These are phyloP conservation scores for Teunomyces tritomae DNA, from an alignment of 805 yeast genomes.

Conservation along the genomic window DNA sequence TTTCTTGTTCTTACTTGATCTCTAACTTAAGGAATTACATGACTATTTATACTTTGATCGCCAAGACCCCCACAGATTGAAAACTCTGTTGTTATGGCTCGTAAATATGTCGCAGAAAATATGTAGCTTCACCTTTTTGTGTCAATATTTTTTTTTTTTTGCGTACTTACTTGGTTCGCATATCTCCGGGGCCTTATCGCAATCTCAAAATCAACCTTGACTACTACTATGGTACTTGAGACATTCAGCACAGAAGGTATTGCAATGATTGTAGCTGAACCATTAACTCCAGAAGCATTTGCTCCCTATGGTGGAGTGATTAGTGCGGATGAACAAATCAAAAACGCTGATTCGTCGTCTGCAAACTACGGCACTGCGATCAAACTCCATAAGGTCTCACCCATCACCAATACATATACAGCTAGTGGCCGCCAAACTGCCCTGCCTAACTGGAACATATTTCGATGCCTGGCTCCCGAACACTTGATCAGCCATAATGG, in stretches of 20 bases:
- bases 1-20: background rate
- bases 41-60: too few species aligned
- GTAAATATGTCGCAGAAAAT: too few species aligned
- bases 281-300: constrained; percentile 65
- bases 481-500: constrained; percentile 43
- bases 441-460: constrained; percentile 75
- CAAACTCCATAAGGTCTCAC: constrained; percentile 71
- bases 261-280: constrained; percentile 45
- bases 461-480: constrained; percentile 75
- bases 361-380: constrained; percentile 96
- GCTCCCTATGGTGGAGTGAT: constrained; percentile 72
- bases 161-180: constrained; percentile 8
- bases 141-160: background rate
- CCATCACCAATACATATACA: constrained; percentile 52
- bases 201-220: background rate
- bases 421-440: constrained; percentile 46
- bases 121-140: too few species aligned
- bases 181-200: constrained; percentile 5
- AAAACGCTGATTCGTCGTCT: constrained; percentile 34
- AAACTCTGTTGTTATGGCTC: too few species aligned
- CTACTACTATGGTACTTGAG: constrained; percentile 37
- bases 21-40: too few species aligned
- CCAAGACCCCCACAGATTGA: too few species aligned
- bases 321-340: constrained; percentile 72
- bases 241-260: constrained; percentile 27